A percentile compares a stretch with the other conserved stretches of the same genome.
Evolutionary conservation across 2,329 filamentous ascomycete species (phyloP).

Genomic region (Cladobotryum protrusum): DNA sequence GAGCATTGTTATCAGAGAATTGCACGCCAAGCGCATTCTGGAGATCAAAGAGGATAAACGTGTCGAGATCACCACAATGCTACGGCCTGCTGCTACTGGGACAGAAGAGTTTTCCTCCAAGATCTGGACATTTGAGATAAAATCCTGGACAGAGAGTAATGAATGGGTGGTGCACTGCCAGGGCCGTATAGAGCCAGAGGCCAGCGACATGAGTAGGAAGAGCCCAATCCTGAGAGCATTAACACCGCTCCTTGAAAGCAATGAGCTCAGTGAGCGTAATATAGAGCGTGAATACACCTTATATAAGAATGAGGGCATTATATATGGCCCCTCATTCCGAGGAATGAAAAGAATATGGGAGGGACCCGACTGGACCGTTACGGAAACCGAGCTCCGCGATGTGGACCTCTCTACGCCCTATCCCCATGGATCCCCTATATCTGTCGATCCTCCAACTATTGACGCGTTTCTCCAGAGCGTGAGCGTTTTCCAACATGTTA

Average conservation of each 20-base stretch:
- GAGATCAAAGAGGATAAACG: conserved; percentile 22
- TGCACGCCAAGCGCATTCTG: conserved; percentile 17
- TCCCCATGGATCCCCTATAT: conserved; percentile 16
- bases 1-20: conserved; percentile 13
- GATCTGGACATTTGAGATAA: conserved; percentile 4
- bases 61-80: conserved; percentile 21
- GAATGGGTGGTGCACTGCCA: too few relatives aligned
- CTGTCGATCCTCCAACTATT: conserved; percentile 1
- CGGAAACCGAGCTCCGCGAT: conserved; percentile 18
- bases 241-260: too few relatives aligned
- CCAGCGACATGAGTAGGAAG: too few relatives aligned
- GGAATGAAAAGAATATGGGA: conserved; percentile 17
- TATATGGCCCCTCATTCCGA: conserved; percentile 22
- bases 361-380: conserved; percentile 17
- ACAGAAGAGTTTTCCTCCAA: conserved; percentile 7
- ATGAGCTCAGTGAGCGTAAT: too few relatives aligned
- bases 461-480: neutral
- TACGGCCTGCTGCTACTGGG: conserved; percentile 16
- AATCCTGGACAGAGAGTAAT: too few relatives aligned
- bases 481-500: too few relatives aligned
- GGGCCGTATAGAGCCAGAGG: too few relatives aligned
- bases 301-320: too few relatives aligned
- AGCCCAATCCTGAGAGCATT: too few relatives aligned
- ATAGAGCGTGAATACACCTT: too few relatives aligned
- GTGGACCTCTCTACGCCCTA: conserved; percentile 5